These are phyloP conservation scores for Oidiodendron maius DNA, from an alignment of 495 filamentous ascomycete species.

Conservation along the genomic window DNA sequence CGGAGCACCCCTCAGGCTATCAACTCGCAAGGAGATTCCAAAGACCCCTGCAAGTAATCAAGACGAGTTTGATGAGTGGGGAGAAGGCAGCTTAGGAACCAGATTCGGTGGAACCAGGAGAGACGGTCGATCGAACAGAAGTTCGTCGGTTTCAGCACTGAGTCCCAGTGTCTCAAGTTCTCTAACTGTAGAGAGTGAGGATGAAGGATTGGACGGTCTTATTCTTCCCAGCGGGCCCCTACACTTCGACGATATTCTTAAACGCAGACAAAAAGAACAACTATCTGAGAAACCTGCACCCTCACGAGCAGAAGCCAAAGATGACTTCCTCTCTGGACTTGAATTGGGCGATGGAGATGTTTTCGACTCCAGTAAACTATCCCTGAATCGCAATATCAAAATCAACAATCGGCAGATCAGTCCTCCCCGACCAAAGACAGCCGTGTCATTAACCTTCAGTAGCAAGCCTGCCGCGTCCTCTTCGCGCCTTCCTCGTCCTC, in stretches of 20 bases:
- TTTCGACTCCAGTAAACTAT: constrained; percentile 72
- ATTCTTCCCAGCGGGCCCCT: constrained; percentile 77
- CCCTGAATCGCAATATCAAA: constrained; percentile 90
- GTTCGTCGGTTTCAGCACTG: constrained; percentile 80
- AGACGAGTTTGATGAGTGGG: constrained; percentile 89
- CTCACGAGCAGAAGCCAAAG: constrained; percentile 43
- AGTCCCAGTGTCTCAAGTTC: constrained; percentile 90
- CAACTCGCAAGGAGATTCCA: constrained; percentile 50
- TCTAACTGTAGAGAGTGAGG: constrained; percentile 88
- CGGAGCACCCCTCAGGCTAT: constrained; percentile 52
- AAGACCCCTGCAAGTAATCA: constrained; percentile 50
- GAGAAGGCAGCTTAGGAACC: constrained; percentile 85
- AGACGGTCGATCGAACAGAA: constrained; percentile 68
- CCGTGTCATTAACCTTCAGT: constrained; percentile 86
- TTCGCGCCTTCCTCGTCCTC: constrained; percentile 56
- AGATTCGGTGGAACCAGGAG: constrained; percentile 78
- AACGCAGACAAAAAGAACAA: constrained; percentile 55
- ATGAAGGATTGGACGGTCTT: constrained; percentile 82
- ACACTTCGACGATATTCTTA: constrained; percentile 69
- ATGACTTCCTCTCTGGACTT: constrained; percentile 82
- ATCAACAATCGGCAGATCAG: constrained; percentile 67
- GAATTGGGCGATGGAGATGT: constrained; percentile 80
- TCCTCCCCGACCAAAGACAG: constrained; percentile 60
- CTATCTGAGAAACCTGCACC: constrained; percentile 25
- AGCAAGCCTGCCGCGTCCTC: constrained; percentile 47